Conservation (phyloP, 805 yeast species). For the Priceomyces medius region DNA sequence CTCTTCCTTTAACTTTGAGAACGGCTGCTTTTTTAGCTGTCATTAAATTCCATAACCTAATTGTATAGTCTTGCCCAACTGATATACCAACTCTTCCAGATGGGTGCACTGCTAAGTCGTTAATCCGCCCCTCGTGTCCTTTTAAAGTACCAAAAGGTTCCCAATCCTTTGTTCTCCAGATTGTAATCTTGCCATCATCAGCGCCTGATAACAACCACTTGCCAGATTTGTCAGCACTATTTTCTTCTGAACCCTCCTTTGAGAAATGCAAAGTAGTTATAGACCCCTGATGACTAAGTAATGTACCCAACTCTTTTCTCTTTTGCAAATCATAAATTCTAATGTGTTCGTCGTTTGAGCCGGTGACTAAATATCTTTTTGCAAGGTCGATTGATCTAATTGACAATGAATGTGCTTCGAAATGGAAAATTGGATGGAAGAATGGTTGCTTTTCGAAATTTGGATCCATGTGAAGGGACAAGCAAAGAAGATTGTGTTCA, state of each 20-base stretch:
- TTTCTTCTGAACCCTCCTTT: conserved; percentile 34
- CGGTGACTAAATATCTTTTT: conserved; percentile 83
- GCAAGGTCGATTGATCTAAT: conserved; percentile 83
- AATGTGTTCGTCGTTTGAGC: conserved; percentile 94
- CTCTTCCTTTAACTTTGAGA: conserved; percentile 67
- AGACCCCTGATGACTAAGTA: conserved; percentile 86
- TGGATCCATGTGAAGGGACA: conserved; percentile 64
- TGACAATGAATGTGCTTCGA: conserved; percentile 89
- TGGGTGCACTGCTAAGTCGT: conserved; percentile 87
- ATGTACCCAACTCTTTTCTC: conserved; percentile 88
- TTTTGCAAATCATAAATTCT: conserved; percentile 91
- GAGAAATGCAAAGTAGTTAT: conserved; percentile 77
- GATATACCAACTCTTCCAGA: conserved; percentile 87
- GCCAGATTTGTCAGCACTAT: conserved; percentile 46
- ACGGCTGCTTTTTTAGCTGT: conserved; percentile 91
- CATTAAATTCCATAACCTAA: conserved; percentile 94
- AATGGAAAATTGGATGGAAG: conserved; percentile 93
- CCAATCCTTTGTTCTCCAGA: conserved; percentile 98
- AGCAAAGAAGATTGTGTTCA: conserved; percentile 86
- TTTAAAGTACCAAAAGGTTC: conserved; percentile 83
- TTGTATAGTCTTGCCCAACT: conserved; percentile 80
- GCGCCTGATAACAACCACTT: conserved; percentile 91
- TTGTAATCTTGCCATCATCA: conserved; percentile 83
- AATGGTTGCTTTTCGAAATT: conserved; percentile 47
- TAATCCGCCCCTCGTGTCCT: conserved; percentile 83